These are phyloP conservation scores for Cystobasidium onofrii DNA, from an alignment of 768 basidiomycete genomes.

Conservation along the genomic window DNA sequence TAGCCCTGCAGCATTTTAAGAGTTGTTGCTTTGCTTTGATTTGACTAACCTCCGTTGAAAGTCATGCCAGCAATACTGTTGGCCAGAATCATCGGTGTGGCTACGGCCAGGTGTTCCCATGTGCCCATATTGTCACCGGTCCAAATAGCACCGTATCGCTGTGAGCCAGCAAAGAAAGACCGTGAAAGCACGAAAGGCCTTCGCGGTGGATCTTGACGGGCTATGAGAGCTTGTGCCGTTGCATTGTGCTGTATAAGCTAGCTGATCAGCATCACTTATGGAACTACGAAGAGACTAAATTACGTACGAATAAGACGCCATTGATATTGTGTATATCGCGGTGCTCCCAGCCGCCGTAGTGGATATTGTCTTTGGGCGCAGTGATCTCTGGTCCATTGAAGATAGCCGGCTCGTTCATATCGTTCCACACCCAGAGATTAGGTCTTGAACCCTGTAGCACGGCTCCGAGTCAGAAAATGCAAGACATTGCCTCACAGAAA, in stretches of 20 bases:
- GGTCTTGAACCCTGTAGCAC: conserved; percentile 55
- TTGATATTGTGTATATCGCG: conserved; percentile 96
- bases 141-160: conserved; percentile 96
- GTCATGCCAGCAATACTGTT: conserved; percentile 83
- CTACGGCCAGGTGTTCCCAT: conserved; percentile 94
- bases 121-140: conserved; percentile 96
- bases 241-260: conserved; percentile 59
- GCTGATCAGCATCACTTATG: background rate
- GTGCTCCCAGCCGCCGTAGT: conserved; percentile 94
- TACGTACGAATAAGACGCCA: conserved; percentile 67
- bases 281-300: background rate
- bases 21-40: too few relatives aligned
- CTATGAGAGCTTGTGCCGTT: conserved; percentile 68
- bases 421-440: conserved; percentile 91
- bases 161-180: conserved; percentile 89
- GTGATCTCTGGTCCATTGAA: conserved; percentile 98
- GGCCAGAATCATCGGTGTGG: conserved; percentile 83
- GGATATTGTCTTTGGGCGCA: conserved; percentile 66
- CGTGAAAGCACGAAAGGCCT: conserved; percentile 94
- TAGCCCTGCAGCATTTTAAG: too few relatives aligned
- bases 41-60: conserved; percentile 71
- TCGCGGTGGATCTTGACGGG: conserved; percentile 63
- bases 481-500: background rate
- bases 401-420: conserved; percentile 99
- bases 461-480: conserved; percentile 51